These are phyloP conservation scores for Jacaranda mimosifolia DNA, from an alignment of 257 asterid species.

Conservation along the genomic window DNA sequence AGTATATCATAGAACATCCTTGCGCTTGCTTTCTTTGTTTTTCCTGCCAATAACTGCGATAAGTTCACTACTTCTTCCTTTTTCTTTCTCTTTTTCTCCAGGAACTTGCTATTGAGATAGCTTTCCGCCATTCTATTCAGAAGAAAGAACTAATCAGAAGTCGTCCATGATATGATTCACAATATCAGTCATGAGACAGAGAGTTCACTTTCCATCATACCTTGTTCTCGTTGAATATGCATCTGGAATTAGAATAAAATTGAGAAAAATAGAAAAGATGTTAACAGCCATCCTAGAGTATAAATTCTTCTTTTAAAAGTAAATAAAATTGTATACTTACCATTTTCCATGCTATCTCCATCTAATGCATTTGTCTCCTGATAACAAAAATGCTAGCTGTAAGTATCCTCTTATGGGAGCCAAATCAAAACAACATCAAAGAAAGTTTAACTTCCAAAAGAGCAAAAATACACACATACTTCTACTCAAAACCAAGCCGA, in stretches of 20 bases:
- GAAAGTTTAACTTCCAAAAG: neutral
- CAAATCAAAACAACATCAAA: neutral
- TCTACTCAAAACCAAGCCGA: neutral
- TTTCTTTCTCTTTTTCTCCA: constrained; percentile 43
- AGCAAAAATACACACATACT: neutral
- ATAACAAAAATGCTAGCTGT: constrained; percentile 24
- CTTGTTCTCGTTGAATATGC: constrained; percentile 63
- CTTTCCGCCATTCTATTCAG: constrained; percentile 58
- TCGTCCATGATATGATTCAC: neutral
- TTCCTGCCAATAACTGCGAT: constrained; percentile 51
- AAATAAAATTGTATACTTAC: constrained; percentile 36
- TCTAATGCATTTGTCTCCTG: constrained; percentile 61
- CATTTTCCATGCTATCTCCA: constrained; percentile 47
- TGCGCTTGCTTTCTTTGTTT: constrained; percentile 71
- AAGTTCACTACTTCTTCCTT: constrained; percentile 54
- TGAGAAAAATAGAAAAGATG: constrained; percentile 18
- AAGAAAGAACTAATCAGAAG: neutral
- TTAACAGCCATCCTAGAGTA: constrained; percentile 8
- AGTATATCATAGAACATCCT: constrained; percentile 77
- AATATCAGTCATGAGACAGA: neutral
- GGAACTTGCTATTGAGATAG: constrained; percentile 55
- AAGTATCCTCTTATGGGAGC: neutral
- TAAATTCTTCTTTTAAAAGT: neutral
- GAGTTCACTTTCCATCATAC: constrained; percentile 44
- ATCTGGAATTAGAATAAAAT: constrained; percentile 51